Evolutionary conservation across 345 rosid species (phyloP), one percentile per base, ranked within the genome.

Genomic region (Lumnitzera racemosa): DNA sequence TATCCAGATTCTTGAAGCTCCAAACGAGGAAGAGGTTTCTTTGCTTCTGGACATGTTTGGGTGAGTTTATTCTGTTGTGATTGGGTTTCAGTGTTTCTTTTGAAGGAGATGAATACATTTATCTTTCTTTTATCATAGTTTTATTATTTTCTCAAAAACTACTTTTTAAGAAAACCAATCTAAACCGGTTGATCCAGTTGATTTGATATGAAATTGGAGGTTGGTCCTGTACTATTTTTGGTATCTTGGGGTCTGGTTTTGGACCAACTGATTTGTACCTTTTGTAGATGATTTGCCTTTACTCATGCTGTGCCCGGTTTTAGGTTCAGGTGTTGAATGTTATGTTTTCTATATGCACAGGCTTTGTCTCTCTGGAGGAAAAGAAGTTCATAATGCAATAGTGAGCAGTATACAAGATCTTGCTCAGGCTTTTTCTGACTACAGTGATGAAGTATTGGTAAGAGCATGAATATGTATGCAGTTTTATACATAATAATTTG

Each of bases 361-460:
- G 82, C 74, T 81, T 55, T 89, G 96, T 65, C 83, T 92, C 61
- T 84, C 77, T 76, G 96, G 96, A 70, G 98, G 96, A 64, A 87
- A 87, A 78, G 98, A 92, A 81, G 94, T 85, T 73, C 97, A 92
- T 70, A 76, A 85, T 68, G 98, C 98, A 56, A 83, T 89, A 24
- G 80, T 86, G 55, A 92, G 97, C 90, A 84, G 97, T 62, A 76
- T 92, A 83, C 97, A 89, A 77, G 96, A 92, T 76, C 86, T 92
- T 61, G 82, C 90, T 58, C 70, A 88, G 70, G 85, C 86, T 55
- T 82, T 92, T 65, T 76, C 91, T 13, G 74, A 81, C 70, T 92
- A 89, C 74, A 80, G 81, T 67, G 98, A 89, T 76, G 98, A 92
- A 89, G 98, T 92, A 51, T 62, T 92, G 97, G 98, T 94, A 85